Evolutionary conservation across 1,284 basidiomycete genomes (phyloP).

Genomic region (Amylostereum chailletii): DNA sequence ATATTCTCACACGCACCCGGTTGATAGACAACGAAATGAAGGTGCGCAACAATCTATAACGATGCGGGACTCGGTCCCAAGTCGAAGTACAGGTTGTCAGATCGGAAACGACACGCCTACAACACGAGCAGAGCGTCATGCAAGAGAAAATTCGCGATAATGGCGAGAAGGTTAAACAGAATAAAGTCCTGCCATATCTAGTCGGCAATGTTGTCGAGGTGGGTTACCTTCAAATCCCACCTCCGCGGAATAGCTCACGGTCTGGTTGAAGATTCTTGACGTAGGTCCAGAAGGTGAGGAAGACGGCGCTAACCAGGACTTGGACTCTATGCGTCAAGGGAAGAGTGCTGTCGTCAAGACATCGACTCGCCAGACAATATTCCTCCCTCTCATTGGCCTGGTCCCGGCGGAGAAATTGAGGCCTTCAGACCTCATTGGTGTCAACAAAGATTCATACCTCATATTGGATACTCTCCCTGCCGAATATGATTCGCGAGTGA

Average conservation of each 20-base stretch:
- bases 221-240: constrained; percentile 13
- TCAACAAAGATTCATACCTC: constrained; percentile 99
- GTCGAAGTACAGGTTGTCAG: constrained; percentile 72
- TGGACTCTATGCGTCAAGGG: constrained; percentile 90
- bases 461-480: constrained; percentile 82
- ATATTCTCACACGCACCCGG: constrained; percentile 79
- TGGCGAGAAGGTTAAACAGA: constrained; percentile 98
- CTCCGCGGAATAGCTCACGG: not conserved
- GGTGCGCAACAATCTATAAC: constrained; percentile 32
- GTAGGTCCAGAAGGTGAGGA: constrained; percentile 91
- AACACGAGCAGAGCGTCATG: constrained; percentile 94
- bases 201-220: constrained; percentile 98
- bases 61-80: not conserved
- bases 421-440: constrained; percentile 93
- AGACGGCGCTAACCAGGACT: constrained; percentile 88
- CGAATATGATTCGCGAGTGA: constrained; percentile 74
- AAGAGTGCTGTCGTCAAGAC: constrained; percentile 99
- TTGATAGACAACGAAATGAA: constrained; percentile 95
- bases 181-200: constrained; percentile 97
- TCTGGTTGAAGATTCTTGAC: constrained; percentile 70
- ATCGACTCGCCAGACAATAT: constrained; percentile 95
- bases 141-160: constrained; percentile 98
- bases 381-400: constrained; percentile 95
- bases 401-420: constrained; percentile 86
- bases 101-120: constrained; percentile 85